Evolutionary conservation across 352 stramenopile species (phyloP).

Genomic region (Globisporangium cystogenes): DNA sequence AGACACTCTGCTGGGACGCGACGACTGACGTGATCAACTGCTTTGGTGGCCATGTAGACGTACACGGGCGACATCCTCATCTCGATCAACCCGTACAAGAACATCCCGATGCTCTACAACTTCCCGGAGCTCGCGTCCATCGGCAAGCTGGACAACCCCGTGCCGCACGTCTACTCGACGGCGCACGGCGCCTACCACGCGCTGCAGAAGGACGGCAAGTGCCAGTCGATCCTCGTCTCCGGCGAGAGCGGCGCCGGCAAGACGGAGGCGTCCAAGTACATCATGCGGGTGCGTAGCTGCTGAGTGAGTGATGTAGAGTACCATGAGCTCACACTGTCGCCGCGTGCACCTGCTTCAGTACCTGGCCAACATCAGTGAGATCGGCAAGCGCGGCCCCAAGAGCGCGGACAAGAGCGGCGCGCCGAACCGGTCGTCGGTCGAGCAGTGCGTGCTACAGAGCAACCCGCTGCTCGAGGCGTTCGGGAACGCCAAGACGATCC

Average conservation of each 20-base stretch:
- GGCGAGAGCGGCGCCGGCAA: constrained; percentile 86
- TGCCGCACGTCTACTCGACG: constrained; percentile 84
- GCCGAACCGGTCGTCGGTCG: constrained; percentile 66
- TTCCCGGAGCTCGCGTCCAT: constrained; percentile 86
- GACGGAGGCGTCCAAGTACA: constrained; percentile 89
- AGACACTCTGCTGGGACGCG: not conserved
- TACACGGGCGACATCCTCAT: constrained; percentile 95
- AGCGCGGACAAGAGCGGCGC: constrained; percentile 53
- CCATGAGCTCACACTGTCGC: not conserved
- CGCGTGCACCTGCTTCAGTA: constrained; percentile 49
- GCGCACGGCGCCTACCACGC: constrained; percentile 80
- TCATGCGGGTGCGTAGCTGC: constrained; percentile 86
- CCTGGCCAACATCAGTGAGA: constrained; percentile 88
- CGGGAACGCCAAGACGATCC: constrained; percentile 92
- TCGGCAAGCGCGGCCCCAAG: constrained; percentile 73
- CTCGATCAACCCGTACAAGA: constrained; percentile 96
- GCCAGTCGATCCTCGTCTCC: constrained; percentile 84
- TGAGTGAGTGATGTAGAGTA: too few relatives aligned
- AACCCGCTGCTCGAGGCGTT: constrained; percentile 92
- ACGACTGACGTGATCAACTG: not conserved
- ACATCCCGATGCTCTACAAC: constrained; percentile 90
- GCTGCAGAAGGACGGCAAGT: constrained; percentile 71
- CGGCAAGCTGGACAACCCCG: constrained; percentile 79
- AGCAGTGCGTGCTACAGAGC: constrained; percentile 90
- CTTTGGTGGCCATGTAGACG: constrained; percentile 74